Evolutionary conservation across 306 rosid species (phyloP).

Genomic region (Quercus wislizeni): DNA sequence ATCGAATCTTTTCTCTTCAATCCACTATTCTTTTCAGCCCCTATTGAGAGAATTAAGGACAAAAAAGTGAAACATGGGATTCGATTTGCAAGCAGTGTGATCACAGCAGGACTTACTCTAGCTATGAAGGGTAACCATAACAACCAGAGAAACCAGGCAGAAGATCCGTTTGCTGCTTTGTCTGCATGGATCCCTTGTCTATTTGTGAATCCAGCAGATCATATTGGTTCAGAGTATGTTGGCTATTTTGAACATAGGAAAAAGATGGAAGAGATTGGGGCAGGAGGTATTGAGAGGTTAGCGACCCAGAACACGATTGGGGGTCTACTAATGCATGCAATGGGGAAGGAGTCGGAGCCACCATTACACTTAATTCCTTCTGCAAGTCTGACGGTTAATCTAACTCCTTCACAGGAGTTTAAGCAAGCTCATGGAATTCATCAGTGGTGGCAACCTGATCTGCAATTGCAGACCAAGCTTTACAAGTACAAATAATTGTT

Average conservation of each 20-base stretch:
- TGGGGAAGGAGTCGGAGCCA: slow-evolving; percentile 73
- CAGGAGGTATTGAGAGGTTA: slow-evolving; percentile 67
- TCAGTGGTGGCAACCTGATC: slow-evolving; percentile 84
- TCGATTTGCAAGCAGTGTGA: slow-evolving; percentile 69
- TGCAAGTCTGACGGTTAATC: slow-evolving; percentile 50
- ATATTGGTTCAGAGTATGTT: slow-evolving; percentile 66
- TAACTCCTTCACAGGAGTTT: slow-evolving; percentile 42
- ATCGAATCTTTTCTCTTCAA: slow-evolving; percentile 80
- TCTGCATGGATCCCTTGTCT: slow-evolving; percentile 74
- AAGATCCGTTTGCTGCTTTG: slow-evolving; percentile 54
- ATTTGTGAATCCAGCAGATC: slow-evolving; percentile 80
- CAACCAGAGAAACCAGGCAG: slow-evolving; percentile 36
- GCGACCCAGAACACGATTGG: slow-evolving; percentile 78
- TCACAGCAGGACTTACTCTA: slow-evolving; percentile 71
- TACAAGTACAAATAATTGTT: slow-evolving; percentile 41
- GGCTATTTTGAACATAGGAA: slow-evolving; percentile 88
- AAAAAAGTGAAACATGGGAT: slow-evolving; percentile 65
- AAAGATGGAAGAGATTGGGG: slow-evolving; percentile 84
- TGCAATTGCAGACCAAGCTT: slow-evolving; percentile 40
- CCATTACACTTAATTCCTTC: slow-evolving; percentile 82
- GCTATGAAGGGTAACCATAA: slow-evolving; percentile 65
- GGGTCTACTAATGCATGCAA: slow-evolving; percentile 56
- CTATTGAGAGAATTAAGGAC: slow-evolving; percentile 74
- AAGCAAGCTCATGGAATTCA: slow-evolving; percentile 93
- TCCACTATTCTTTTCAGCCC: slow-evolving; percentile 78